Evolutionary conservation across 495 filamentous ascomycete species (phyloP), one percentile per base, ranked within the genome.

Genomic region (Penicillium antarcticum): DNA sequence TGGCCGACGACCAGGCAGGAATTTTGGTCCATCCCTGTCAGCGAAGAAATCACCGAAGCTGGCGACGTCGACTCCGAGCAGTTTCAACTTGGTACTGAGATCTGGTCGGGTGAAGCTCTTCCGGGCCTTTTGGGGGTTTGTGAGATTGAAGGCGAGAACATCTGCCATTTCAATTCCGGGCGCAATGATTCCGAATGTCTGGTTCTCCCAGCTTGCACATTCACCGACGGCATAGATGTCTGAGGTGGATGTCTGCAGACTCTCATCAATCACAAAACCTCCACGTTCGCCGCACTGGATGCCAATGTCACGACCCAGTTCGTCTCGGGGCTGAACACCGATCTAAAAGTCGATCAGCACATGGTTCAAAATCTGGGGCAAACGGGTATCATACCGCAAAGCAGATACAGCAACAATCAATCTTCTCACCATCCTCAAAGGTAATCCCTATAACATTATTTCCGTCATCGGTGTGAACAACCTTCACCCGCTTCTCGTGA

Each of bases 1-100:
- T 37, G 69, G 70, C 47, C 68, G 74, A 21, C 72, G 77, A 3
- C 77, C 78, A 0, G 90, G 89, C 19, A 91, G 67, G 34, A 86
- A 80, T 51, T 86, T 89, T 0, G 91, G 91, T 0, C 91, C 91
- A 63, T 96, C 86, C 50, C 91, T 76, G 55, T 97, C 92, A 2
- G 92, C 92, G 54, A 97, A 97, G 75, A 94, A 97, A 62, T 97
- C 92, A 1, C 92, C 92, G 61, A 96, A 97, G 60, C 88, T 92
- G 26, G 92, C 92, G 2, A 97, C 92, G 57, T 96, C 92, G 3
- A 96, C 92, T 1, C 92, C 92, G 1, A 97, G 76, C 0, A 97
- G 75, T 74, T 97, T 97, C 6, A 97, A 68, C 66, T 96, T 97
- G 0, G 92, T 97, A 71, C 91, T 96, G 14, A 97, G 75, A 61